phyloP scores from a whole-genome alignment of 768 basidiomycete genomes.

The Leccinellum luteum region DNA sequence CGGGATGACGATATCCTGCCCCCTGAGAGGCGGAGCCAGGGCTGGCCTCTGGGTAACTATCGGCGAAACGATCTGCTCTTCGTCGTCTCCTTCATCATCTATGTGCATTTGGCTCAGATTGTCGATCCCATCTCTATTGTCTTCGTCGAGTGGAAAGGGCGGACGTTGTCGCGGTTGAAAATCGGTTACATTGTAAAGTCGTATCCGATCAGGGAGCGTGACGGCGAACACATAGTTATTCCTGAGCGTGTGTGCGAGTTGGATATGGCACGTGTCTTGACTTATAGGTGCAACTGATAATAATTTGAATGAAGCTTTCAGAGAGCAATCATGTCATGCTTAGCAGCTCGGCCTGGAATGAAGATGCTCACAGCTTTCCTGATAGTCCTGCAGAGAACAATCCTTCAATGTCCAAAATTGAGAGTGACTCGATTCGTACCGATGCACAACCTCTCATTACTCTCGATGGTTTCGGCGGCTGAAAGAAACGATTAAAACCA shows the following conservation, averaged over 20 bases:
- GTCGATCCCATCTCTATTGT: constrained; percentile 20
- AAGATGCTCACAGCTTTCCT: constrained; percentile 61
- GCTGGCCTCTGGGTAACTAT: background rate
- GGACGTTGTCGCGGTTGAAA: constrained; percentile 44
- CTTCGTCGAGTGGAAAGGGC: constrained; percentile 38
- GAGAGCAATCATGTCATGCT: constrained; percentile 3
- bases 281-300: constrained; percentile 50
- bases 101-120: constrained; percentile 25
- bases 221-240: constrained; percentile 56
- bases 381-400: constrained; percentile 56
- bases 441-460: constrained; percentile 58
- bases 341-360: background rate
- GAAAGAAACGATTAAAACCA: constrained; percentile 62
- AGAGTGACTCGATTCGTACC: constrained; percentile 36
- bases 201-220: constrained; percentile 41
- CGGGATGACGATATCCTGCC: constrained; percentile 25
- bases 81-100: constrained; percentile 28
- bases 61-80: constrained; percentile 9
- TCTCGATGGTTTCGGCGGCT: constrained; percentile 31
- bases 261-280: constrained; percentile 33
- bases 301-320: constrained; percentile 63
- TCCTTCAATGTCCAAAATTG: background rate
- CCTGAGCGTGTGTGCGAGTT: constrained; percentile 41
- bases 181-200: constrained; percentile 45
- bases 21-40: constrained; percentile 17